Base-by-base conservation (phyloP, 306 rosid species). In the Neltuma alba region DNA sequence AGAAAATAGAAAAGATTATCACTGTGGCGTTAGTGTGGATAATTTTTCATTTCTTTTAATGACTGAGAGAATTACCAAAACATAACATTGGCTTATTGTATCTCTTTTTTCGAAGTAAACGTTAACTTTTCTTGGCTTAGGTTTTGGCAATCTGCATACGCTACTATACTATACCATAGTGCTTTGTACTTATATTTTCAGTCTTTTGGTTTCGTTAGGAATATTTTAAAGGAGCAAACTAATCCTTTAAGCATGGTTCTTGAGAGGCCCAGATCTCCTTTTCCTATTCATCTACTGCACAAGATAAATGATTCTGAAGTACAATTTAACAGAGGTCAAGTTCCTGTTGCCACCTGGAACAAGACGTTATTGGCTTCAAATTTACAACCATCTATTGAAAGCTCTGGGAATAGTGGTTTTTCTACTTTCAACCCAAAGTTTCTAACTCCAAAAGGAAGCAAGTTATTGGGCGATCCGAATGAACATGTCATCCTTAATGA, bases 291-390 rank as follows among this genome's bases (percentile, higher is more conserved):
- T 45, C 76, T 80, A 37, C 79, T 83, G 79, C 88, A 87, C 77
- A 83, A 79, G 70, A 82, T 61, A 83, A 84, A 83, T 82, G 94
- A 85, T 83, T 78, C 88, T 23, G 97, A 94, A 72, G 78, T 88
- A 80, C 38, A 88, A 64, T 92, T 89, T 82, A 94, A 92, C 81
- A 89, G 91, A 86, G 97, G 97, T 12, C 87, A 89, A 83, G 97
- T 91, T 80, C 90, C 99, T 63, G 42, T 94, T 62, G 85, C 85
- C 65, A 91, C 97, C 20, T 94, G 99, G 97, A 89, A 89, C 83
- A 89, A 86, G 83, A 63, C 82, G 38, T 48, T 85, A 36, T 82
- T 92, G 86, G 91, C 97, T 37, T 86, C 92, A 63, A 87, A 84
- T 86, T 85, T 91, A 71, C 91, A 85, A 72, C 41, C 97, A 28